These are phyloP conservation scores for Mucor ambiguus DNA, from an alignment of 371 early-diverging fungal species.

Conservation along the genomic window DNA sequence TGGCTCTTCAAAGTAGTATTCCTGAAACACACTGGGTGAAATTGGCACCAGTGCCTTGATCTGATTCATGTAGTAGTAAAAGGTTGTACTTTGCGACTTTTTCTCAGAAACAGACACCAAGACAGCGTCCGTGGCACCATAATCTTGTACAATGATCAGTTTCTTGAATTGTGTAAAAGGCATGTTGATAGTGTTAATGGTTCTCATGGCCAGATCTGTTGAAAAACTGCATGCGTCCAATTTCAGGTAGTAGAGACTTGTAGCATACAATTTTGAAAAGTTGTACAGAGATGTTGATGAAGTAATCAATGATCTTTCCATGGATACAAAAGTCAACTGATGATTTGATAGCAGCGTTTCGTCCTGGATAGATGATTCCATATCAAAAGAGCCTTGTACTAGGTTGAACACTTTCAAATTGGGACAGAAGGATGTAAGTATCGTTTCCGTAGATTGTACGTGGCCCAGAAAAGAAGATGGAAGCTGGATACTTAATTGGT, in stretches of 20 bases:
- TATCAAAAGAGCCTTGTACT: not conserved
- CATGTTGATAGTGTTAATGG: not conserved
- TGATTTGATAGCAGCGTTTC: not conserved
- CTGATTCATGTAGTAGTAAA: not conserved
- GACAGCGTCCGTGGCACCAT: not conserved
- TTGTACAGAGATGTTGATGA: not conserved
- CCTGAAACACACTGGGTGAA: not conserved
- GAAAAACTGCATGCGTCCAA: not conserved
- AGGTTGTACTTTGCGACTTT: not conserved
- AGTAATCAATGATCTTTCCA: not conserved
- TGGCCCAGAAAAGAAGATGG: not conserved
- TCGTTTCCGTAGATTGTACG: not conserved
- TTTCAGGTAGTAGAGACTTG: not conserved
- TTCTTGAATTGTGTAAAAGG: conserved; percentile 2
- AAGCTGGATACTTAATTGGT: not conserved
- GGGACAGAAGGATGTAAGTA: not conserved
- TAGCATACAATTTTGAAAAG: not conserved
- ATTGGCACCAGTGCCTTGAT: not conserved
- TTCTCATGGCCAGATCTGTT: not conserved
- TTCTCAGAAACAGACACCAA: not conserved
- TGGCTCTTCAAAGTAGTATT: not conserved
- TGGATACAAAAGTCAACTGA: not conserved
- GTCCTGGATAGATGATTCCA: not conserved
- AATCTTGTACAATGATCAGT: not conserved
- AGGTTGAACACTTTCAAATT: not conserved